These are phyloP conservation scores for Cladophialophora bantiana DNA, from an alignment of 2,329 filamentous ascomycete genomes.

Conservation along the genomic window DNA sequence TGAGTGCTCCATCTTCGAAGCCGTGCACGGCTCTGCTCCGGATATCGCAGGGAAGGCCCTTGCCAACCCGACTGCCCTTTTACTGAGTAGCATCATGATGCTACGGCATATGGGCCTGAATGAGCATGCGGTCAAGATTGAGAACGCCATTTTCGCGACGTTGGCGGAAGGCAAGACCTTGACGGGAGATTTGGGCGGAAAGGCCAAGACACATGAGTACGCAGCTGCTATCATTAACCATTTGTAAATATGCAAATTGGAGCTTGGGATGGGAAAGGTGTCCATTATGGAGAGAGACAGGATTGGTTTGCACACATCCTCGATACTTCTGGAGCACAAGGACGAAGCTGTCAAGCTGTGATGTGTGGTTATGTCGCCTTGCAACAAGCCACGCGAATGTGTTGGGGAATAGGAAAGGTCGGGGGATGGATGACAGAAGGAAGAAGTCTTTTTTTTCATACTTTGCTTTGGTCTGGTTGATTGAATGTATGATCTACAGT, in stretches of 20 bases:
- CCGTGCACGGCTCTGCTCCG: constrained; percentile 95
- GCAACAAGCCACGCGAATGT: neutral
- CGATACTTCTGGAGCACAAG: neutral
- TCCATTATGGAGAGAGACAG: neutral
- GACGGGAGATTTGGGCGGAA: constrained; percentile 95
- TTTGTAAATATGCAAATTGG: constrained; percentile 45
- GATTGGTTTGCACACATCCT: neutral
- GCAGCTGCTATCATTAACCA: constrained; percentile 85
- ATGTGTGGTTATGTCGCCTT: neutral
- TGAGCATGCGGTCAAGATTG: constrained; percentile 84
- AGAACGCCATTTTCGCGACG: constrained; percentile 93
- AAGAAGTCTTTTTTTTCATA: constrained; percentile 11
- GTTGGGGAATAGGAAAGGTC: neutral
- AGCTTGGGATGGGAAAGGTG: neutral
- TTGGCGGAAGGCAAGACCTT: constrained; percentile 94
- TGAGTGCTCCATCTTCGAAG: constrained; percentile 99
- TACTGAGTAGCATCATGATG: constrained; percentile 99
- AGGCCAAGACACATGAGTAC: constrained; percentile 94
- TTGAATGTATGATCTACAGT: constrained; percentile 30
- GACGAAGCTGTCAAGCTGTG: neutral
- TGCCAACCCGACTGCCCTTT: constrained; percentile 95
- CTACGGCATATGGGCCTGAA: constrained; percentile 95
- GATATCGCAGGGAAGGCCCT: constrained; percentile 96
- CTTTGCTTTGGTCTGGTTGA: constrained; percentile 12
- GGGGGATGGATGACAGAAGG: neutral